Conservation (phyloP, 257 asterid genomes). For the Henckelia pumila region DNA sequence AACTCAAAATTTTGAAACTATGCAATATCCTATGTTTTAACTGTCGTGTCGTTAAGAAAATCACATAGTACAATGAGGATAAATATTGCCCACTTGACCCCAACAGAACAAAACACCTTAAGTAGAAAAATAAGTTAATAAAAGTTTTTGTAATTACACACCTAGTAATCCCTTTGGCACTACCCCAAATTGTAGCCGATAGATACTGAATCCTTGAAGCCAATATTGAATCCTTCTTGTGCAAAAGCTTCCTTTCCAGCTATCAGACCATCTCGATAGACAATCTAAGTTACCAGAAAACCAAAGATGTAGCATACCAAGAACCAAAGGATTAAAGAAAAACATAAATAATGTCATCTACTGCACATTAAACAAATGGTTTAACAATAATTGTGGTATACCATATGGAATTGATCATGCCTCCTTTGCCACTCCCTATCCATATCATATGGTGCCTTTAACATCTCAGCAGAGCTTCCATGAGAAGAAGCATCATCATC, state of each 20-base stretch:
- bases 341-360: too few species aligned
- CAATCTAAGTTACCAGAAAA: constrained; percentile 51
- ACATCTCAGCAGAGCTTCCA: constrained; percentile 36
- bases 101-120: background rate
- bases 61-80: background rate
- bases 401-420: constrained; percentile 72
- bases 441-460: constrained; percentile 38
- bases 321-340: too few species aligned
- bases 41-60: background rate
- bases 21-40: background rate
- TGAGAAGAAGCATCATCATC: constrained; percentile 51
- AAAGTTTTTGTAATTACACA: constrained; percentile 13
- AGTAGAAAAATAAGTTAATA: background rate
- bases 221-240: constrained; percentile 81
- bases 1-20: background rate
- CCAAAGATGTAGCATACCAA: too few species aligned
- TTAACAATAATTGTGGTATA: constrained; percentile 34
- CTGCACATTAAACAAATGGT: constrained; percentile 5
- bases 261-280: constrained; percentile 89
- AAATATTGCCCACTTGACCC: background rate
- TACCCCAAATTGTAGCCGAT: too few species aligned
- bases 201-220: too few species aligned
- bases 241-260: constrained; percentile 84
- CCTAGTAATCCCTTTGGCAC: constrained; percentile 88
- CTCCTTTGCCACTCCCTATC: constrained; percentile 83